Evolutionary conservation across 129 eudicot species (phyloP), one percentile per base, ranked within the genome.

Genomic region (Lonicera japonica): DNA sequence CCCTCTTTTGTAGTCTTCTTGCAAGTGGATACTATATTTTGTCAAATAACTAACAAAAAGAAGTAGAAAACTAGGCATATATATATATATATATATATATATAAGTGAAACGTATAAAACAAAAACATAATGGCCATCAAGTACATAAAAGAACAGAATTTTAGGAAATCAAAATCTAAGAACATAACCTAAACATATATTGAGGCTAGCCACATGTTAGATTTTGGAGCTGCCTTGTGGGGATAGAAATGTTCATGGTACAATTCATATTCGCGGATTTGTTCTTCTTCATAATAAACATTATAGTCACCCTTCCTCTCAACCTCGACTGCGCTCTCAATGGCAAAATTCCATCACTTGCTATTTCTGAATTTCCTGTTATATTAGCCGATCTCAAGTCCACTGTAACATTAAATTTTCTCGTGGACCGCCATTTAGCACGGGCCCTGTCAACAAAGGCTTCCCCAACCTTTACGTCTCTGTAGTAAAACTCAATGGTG

Each of bases 401-500:
- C 16, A 45, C 51, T 0, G 4, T 11, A 11, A 45, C 51, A 15
- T 45, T 45, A 0, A 45, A 12, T 15, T 45, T 45, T 12, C 51
- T 45, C 51, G 51, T 45, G 51, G 51, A 12, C 14, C 3, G 51
- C 10, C 6, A 45, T 24, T 24, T 40, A 17, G 45, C 64, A 10
- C 56, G 24, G 1, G 47, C 60, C 11, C 50, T 29, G 6, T 29
- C 36, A 29, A 29, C 36, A 29, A 29, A 29, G 20, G 72, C 72
- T n/a, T 56, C 64, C 25, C 72, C 72, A 15, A 67, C 62, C 21
- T 39, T 45, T 14, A 16, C 17, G 23, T 29, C 72, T 1, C 43
- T 11, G 45, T 67, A 67, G 24, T 39, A 67, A 22, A 56, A 21
- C 20, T 56, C 62, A 14, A 56, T 24, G 8, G 72, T 67, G 56